phyloP scores from a whole-genome alignment of 108 stramenopile species.

The Poteriospumella lacustris region DNA sequence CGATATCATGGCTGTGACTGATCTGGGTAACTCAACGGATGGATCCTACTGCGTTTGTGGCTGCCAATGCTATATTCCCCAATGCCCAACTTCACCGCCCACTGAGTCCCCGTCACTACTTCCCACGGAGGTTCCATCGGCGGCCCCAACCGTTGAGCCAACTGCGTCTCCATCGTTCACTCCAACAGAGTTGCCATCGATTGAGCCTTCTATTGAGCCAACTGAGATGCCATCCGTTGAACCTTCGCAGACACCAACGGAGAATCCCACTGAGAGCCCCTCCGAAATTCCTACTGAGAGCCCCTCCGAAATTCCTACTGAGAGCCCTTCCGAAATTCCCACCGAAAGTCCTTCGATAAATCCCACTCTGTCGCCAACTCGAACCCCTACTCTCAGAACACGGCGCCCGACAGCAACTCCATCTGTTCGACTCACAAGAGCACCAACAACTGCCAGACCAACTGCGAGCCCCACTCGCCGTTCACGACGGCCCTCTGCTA shows the following conservation, averaged over 20 bases:
- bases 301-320: neutral
- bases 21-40: neutral
- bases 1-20: neutral
- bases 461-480: no score
- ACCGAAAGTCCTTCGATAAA: neutral
- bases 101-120: neutral
- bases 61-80: neutral
- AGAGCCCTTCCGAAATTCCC: neutral
- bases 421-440: no score
- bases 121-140: neutral
- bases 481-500: no score
- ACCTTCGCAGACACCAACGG: neutral
- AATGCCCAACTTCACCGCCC: neutral
- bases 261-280: neutral
- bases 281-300: neutral
- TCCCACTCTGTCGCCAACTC: no score
- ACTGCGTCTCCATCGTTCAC: no score
- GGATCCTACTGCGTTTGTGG: neutral
- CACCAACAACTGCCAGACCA: no score
- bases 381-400: no score
- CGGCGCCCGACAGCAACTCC: no score
- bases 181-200: neutral
- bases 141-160: no score
- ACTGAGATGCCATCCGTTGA: constrained; percentile 15
- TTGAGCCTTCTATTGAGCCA: neutral